phyloP scores from a whole-genome alignment of 2,329 filamentous ascomycete genomes.

The Xylaria sp. region DNA sequence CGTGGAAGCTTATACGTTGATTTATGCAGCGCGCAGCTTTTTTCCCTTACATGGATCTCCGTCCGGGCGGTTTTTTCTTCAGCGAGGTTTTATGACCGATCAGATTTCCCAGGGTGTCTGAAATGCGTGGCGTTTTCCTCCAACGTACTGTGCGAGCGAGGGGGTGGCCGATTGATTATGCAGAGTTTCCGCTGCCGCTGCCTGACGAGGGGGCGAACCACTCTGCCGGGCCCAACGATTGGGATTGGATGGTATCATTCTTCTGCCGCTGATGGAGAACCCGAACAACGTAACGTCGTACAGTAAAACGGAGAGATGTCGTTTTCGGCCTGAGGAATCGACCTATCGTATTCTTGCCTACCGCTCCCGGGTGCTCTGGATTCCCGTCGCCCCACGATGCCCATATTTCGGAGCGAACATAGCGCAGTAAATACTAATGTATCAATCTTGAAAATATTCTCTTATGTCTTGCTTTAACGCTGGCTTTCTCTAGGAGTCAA shows the following conservation, averaged over 20 bases:
- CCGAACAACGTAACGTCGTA: not conserved
- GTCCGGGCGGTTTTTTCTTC: not conserved
- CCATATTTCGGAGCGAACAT: slow-evolving; percentile 10
- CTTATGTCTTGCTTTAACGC: not conserved
- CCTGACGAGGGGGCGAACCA: slow-evolving; percentile 27
- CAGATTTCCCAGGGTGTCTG: not conserved
- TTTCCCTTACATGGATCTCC: not conserved
- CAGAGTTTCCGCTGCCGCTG: slow-evolving; percentile 12
- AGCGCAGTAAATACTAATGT: slow-evolving; percentile 15
- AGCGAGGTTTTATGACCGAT: not conserved
- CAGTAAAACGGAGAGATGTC: not conserved
- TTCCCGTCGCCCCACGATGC: not conserved
- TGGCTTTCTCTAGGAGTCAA: too few relatives aligned
- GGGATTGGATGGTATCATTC: slow-evolving; percentile 24
- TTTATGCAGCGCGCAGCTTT: not conserved
- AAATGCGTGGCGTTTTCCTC: slow-evolving; percentile 15
- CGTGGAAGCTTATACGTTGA: not conserved
- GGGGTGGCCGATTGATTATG: not conserved
- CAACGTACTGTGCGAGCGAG: not conserved
- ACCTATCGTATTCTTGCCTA: slow-evolving; percentile 25
- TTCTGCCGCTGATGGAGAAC: not conserved
- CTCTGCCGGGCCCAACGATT: slow-evolving; percentile 26
- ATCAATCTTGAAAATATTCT: not conserved
- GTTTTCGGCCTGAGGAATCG: not conserved
- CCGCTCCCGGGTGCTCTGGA: slow-evolving; percentile 1